A percentile compares a stretch with the other conserved stretches of the same genome.
These are phyloP conservation scores for Penicillium sp. DNA, from an alignment of 2,329 filamentous ascomycete genomes.

Conservation along the genomic window DNA sequence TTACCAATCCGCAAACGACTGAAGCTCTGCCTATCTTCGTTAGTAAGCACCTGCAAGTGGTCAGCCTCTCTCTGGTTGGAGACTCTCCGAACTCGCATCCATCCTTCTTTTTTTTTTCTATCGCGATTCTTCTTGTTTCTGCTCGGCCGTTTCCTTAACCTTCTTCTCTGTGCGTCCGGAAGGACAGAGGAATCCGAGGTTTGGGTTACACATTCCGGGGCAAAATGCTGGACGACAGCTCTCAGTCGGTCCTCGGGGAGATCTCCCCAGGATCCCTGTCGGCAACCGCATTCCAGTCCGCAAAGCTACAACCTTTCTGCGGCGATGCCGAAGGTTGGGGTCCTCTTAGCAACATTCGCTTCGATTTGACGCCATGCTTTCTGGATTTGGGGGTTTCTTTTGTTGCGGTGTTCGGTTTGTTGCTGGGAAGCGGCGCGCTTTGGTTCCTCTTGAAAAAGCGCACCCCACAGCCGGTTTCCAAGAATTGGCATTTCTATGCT, in stretches of 20 bases:
- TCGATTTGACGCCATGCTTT: slow-evolving; percentile 97
- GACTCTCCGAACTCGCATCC: slow-evolving; percentile 2
- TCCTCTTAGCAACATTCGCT: slow-evolving; percentile 81
- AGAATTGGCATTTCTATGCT: slow-evolving; percentile 90
- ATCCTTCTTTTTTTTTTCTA: slow-evolving; percentile 5
- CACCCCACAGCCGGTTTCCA: slow-evolving; percentile 68
- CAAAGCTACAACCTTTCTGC: slow-evolving; percentile 72
- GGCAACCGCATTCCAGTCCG: slow-evolving; percentile 32
- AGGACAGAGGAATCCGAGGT: slow-evolving; percentile 31
- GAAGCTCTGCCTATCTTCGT: slow-evolving; percentile 10
- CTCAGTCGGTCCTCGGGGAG: slow-evolving; percentile 40
- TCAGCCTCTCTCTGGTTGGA: not conserved
- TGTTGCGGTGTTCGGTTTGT: slow-evolving; percentile 77
- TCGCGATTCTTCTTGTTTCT: slow-evolving; percentile 8
- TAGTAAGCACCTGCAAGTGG: slow-evolving; percentile 11
- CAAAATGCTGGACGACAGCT: slow-evolving; percentile 42
- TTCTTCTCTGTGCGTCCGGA: slow-evolving; percentile 16
- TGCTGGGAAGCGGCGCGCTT: slow-evolving; percentile 76
- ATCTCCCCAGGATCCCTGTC: slow-evolving; percentile 34
- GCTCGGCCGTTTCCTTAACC: slow-evolving; percentile 1
- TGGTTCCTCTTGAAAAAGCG: slow-evolving; percentile 79
- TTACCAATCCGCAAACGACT: slow-evolving; percentile 4
- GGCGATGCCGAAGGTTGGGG: slow-evolving; percentile 94
- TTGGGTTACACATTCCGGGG: slow-evolving; percentile 27
- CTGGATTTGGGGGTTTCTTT: slow-evolving; percentile 85